Percentiles rank a stretch among this genome's conserved stretches.
These are phyloP conservation scores for Oryza longistaminata DNA, from an alignment of 176 grass and related monocot species.

Conservation along the genomic window DNA sequence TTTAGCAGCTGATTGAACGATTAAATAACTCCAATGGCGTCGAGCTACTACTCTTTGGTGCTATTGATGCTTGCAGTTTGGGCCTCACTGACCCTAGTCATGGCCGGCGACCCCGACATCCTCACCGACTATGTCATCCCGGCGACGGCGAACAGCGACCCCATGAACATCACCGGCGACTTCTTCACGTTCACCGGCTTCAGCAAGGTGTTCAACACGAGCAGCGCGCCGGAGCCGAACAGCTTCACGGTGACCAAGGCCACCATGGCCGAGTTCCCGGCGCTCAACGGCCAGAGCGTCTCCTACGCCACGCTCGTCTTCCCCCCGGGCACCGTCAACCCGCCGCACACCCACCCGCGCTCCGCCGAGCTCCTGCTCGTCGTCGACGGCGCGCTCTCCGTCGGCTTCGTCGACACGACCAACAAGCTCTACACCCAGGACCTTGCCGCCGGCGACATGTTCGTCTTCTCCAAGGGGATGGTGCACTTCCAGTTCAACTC, in stretches of 20 bases:
- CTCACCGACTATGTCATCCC: slow-evolving; percentile 38
- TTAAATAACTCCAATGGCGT: not conserved
- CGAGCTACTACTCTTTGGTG: not conserved
- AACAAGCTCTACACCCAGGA: slow-evolving; percentile 37
- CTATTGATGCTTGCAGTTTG: not conserved
- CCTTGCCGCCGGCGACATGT: slow-evolving; percentile 40
- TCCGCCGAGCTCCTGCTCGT: slow-evolving; percentile 55
- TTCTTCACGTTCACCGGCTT: slow-evolving; percentile 33
- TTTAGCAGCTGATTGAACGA: no score
- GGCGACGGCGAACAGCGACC: rapidly evolving
- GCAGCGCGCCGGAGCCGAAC: not conserved
- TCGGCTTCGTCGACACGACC: slow-evolving; percentile 53
- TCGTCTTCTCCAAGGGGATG: slow-evolving; percentile 52
- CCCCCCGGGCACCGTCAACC: slow-evolving; percentile 39
- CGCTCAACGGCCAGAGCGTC: slow-evolving; percentile 54
- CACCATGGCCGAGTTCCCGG: slow-evolving; percentile 30
- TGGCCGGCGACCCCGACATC: slow-evolving; percentile 47
- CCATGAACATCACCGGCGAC: not conserved
- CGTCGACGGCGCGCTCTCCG: slow-evolving; percentile 40
- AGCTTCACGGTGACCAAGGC: slow-evolving; percentile 29
- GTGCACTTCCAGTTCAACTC: slow-evolving; percentile 63
- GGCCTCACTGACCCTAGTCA: not conserved
- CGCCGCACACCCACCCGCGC: slow-evolving; percentile 64
- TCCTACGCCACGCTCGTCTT: slow-evolving; percentile 17
- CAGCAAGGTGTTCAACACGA: not conserved